Conservation (phyloP, 495 filamentous ascomycete species). For the Gamarada debralockiae region DNA sequence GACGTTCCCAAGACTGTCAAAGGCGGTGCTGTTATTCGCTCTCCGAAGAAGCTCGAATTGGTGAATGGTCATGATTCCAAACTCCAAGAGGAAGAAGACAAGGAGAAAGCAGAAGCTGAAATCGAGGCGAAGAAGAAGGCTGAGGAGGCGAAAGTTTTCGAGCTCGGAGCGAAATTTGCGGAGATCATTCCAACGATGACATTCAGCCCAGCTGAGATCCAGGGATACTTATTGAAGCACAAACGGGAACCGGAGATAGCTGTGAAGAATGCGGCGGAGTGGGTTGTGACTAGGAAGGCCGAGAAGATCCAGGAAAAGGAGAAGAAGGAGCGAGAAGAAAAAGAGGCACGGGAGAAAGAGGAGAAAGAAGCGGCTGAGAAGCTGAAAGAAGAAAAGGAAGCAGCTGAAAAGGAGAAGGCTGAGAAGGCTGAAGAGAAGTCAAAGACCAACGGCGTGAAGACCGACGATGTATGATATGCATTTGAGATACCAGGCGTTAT, state of each 20-base stretch:
- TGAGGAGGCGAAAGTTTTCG: conserved; percentile 34
- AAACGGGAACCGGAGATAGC: conserved; percentile 59
- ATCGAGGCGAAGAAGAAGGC: conserved; percentile 26
- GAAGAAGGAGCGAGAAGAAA: conserved; percentile 37
- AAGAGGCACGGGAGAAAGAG: conserved; percentile 31
- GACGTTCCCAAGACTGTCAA: conserved; percentile 12
- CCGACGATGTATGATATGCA: background rate
- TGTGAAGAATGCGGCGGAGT: conserved; percentile 50
- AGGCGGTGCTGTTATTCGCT: background rate
- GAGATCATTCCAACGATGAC: conserved; percentile 54
- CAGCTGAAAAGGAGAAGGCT: background rate
- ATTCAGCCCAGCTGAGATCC: conserved; percentile 74
- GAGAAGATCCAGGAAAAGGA: conserved; percentile 48
- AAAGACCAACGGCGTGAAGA: background rate
- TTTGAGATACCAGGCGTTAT: background rate
- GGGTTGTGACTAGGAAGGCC: conserved; percentile 54
- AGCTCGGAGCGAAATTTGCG: conserved; percentile 55
- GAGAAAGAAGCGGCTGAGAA: conserved; percentile 31
- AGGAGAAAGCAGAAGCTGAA: conserved; percentile 6
- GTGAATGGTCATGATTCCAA: too few relatives aligned
- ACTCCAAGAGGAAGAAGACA: conserved; percentile 3
- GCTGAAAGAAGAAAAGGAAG: conserved; percentile 25
- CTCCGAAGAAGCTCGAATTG: background rate
- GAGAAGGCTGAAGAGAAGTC: background rate
- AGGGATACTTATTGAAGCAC: conserved; percentile 68